Conservation (phyloP, 192 early-diverging fungal species). For the Umbelopsis sp. region DNA sequence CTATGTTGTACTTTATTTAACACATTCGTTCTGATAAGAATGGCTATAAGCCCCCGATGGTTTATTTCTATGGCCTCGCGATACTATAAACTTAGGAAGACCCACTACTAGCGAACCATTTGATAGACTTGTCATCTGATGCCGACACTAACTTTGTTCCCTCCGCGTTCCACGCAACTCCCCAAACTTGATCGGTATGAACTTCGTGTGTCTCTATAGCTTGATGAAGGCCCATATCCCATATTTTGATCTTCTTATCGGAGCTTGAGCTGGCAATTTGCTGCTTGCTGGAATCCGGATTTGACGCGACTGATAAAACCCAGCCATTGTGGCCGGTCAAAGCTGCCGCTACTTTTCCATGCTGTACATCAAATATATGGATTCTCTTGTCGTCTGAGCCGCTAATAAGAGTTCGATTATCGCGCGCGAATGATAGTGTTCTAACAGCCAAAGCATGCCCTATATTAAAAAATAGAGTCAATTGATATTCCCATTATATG, state of each 20-base stretch:
- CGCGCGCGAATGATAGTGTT: constrained; percentile 73
- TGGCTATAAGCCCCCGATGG: not conserved
- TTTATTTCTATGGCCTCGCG: not conserved
- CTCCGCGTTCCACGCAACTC: constrained; percentile 77
- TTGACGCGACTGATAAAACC: constrained; percentile 74
- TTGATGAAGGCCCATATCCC: constrained; percentile 74
- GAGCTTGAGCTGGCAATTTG: constrained; percentile 72
- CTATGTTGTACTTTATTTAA: no score
- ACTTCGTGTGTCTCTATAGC: constrained; percentile 79
- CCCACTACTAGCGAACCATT: constrained; percentile 47
- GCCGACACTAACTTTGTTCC: constrained; percentile 73
- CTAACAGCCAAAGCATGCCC: constrained; percentile 81
- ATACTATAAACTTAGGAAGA: constrained; percentile 23
- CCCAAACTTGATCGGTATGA: constrained; percentile 86
- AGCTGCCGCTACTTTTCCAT: constrained; percentile 73
- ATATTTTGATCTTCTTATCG: constrained; percentile 83
- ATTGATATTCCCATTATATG: not conserved
- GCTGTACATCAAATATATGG: constrained; percentile 73
- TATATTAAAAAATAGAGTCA: constrained; percentile 27
- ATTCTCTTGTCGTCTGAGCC: constrained; percentile 87
- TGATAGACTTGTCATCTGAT: constrained; percentile 69
- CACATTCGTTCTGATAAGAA: no score
- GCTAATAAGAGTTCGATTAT: constrained; percentile 67
- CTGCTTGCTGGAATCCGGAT: constrained; percentile 55
- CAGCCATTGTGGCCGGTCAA: constrained; percentile 80